Evolutionary conservation across 1,139 yeast species (phyloP).

Genomic region (Wickerhamiella pararugosa): DNA sequence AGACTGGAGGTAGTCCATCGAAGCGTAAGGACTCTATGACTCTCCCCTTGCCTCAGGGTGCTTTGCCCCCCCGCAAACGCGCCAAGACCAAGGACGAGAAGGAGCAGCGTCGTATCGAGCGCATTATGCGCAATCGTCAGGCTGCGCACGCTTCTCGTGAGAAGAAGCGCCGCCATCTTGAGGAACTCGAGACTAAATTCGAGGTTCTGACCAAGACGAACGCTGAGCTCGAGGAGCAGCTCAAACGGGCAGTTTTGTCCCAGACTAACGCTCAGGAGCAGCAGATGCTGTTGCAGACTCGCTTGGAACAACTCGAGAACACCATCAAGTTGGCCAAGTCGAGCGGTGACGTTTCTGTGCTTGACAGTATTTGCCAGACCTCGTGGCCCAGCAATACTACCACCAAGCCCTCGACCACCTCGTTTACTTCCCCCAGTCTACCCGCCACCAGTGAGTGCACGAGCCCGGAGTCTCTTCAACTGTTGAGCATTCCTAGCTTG

Average conservation of each 20-base stretch:
- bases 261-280: slow-evolving; percentile 18
- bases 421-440: background rate
- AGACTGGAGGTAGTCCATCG: background rate
- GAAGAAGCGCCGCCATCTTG: slow-evolving; percentile 86
- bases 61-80: slow-evolving; percentile 87
- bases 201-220: slow-evolving; percentile 20
- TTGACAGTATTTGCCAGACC: slow-evolving; percentile 13
- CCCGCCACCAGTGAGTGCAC: slow-evolving; percentile 13
- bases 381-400: background rate
- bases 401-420: background rate
- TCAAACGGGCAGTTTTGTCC: slow-evolving; percentile 17
- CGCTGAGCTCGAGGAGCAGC: slow-evolving; percentile 17
- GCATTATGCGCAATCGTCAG: slow-evolving; percentile 83
- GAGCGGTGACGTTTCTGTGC: slow-evolving; percentile 19
- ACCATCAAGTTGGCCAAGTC: slow-evolving; percentile 20
- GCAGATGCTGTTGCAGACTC: slow-evolving; percentile 17
- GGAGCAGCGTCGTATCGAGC: slow-evolving; percentile 86
- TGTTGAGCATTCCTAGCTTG: slow-evolving; percentile 18
- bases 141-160: slow-evolving; percentile 98
- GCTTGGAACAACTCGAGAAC: slow-evolving; percentile 19
- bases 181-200: slow-evolving; percentile 49
- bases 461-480: slow-evolving; percentile 18
- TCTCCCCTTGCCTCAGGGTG: slow-evolving; percentile 25
- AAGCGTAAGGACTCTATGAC: slow-evolving; percentile 14
- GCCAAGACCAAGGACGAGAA: slow-evolving; percentile 95